phyloP scores from a whole-genome alignment of 2,329 filamentous ascomycete genomes.

The Exophiala oligosperma region DNA sequence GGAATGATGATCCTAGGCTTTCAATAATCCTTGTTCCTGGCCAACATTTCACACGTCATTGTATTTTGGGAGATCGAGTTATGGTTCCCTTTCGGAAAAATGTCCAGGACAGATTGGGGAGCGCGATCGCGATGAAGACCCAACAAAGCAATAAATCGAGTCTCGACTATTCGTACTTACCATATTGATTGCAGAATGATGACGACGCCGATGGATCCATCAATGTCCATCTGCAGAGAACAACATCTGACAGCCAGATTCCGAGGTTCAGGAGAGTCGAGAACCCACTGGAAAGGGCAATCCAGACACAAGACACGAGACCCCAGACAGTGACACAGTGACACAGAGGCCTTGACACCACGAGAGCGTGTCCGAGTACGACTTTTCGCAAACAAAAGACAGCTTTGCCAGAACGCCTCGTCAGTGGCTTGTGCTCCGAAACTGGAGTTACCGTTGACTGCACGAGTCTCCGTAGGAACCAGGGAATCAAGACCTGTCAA shows the following conservation, averaged over 20 bases:
- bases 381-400: not conserved
- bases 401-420: not conserved
- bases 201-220: slow-evolving; percentile 1
- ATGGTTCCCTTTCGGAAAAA: not conserved
- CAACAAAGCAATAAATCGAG: not conserved
- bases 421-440: slow-evolving; percentile 7
- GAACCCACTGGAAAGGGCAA: not conserved
- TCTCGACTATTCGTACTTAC: not conserved
- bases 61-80: not conserved
- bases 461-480: too few species aligned
- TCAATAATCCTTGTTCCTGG: not conserved
- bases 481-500: too few species aligned
- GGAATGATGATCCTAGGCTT: not conserved
- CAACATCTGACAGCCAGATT: too few species aligned
- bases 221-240: too few species aligned
- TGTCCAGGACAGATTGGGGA: not conserved
- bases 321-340: not conserved
- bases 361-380: too few species aligned
- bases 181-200: not conserved
- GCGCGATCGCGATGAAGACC: slow-evolving; percentile 1
- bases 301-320: not conserved
- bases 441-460: not conserved
- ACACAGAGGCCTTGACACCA: too few species aligned
- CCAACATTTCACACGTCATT: slow-evolving; percentile 7
- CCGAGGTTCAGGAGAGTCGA: too few species aligned